These are phyloP conservation scores for Cyanodermella asteris DNA, from an alignment of 2,329 filamentous ascomycete genomes.

Conservation along the genomic window DNA sequence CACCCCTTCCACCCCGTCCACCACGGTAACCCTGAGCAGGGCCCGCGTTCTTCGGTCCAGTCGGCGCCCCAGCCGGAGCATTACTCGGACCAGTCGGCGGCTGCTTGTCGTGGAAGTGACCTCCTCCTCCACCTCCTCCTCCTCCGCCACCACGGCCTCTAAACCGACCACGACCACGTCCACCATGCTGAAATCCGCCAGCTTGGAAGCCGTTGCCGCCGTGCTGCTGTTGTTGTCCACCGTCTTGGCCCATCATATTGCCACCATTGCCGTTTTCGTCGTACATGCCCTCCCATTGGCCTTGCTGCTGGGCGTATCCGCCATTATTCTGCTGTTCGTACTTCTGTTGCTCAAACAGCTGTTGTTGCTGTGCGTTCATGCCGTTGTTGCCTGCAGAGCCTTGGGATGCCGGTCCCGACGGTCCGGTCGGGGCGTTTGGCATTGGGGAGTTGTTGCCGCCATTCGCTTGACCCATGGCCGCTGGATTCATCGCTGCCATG, in stretches of 20 bases:
- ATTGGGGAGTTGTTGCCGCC: slow-evolving; percentile 10
- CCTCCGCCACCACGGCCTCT: slow-evolving; percentile 17
- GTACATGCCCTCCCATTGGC: slow-evolving; percentile 83
- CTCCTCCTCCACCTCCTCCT: slow-evolving; percentile 10
- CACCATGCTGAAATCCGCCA: slow-evolving; percentile 13
- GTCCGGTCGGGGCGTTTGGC: slow-evolving; percentile 7
- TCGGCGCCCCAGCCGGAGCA: slow-evolving; percentile 57
- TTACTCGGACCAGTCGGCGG: slow-evolving; percentile 22
- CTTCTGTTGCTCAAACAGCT: slow-evolving; percentile 57
- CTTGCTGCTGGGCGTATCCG: slow-evolving; percentile 20
- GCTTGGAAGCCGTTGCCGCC: slow-evolving; percentile 28
- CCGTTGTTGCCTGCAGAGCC: too few species aligned
- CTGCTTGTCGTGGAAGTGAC: slow-evolving; percentile 7
- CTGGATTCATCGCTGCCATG: slow-evolving; percentile 7
- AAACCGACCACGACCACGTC: slow-evolving; percentile 19
- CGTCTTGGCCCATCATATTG: too few species aligned
- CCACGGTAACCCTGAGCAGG: slow-evolving; percentile 87
- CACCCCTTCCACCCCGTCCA: slow-evolving; percentile 49
- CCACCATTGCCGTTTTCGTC: too few species aligned
- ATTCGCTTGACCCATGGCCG: too few species aligned
- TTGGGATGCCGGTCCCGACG: slow-evolving; percentile 15
- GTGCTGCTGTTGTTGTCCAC: slow-evolving; percentile 59
- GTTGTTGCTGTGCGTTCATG: slow-evolving; percentile 50
- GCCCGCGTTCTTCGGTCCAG: slow-evolving; percentile 86
- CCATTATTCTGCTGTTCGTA: slow-evolving; percentile 47